These are phyloP conservation scores for Nicotiana noctiflora DNA, from an alignment of 257 asterid species.

Conservation along the genomic window DNA sequence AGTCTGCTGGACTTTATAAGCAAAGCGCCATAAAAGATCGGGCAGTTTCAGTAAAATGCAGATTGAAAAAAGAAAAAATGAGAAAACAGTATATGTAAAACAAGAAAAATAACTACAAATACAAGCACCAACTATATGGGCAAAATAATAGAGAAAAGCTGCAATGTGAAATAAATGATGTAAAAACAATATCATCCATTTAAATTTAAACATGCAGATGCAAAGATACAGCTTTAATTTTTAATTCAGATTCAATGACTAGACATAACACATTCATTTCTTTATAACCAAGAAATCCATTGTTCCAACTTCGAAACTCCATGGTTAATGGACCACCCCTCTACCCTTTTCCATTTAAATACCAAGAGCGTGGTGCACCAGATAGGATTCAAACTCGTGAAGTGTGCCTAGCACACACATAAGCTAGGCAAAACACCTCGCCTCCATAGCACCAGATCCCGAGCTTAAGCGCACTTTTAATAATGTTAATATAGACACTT, in stretches of 20 bases:
- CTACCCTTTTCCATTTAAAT: neutral
- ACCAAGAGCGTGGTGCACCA: neutral
- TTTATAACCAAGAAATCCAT: too few species aligned
- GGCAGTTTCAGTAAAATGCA: neutral
- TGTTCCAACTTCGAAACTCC: neutral
- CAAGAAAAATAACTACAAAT: neutral
- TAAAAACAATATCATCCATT: too few species aligned
- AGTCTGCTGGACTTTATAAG: too few species aligned
- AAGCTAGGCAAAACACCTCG: neutral
- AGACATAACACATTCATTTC: neutral
- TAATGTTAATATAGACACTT: neutral
- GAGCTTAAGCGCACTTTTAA: neutral
- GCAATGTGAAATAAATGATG: too few species aligned
- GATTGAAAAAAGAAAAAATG: neutral
- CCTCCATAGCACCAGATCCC: neutral
- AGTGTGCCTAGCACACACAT: neutral
- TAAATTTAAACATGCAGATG: neutral
- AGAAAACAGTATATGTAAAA: too few species aligned
- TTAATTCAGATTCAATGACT: neutral
- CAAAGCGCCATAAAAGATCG: neutral
- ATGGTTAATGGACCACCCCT: neutral
- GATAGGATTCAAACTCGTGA: neutral
- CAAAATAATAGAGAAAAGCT: neutral
- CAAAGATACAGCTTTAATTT: neutral
- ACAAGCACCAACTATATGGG: neutral